Base-by-base conservation (phyloP, 805 yeast genomes). In the Barnettozyma siamensis region DNA sequence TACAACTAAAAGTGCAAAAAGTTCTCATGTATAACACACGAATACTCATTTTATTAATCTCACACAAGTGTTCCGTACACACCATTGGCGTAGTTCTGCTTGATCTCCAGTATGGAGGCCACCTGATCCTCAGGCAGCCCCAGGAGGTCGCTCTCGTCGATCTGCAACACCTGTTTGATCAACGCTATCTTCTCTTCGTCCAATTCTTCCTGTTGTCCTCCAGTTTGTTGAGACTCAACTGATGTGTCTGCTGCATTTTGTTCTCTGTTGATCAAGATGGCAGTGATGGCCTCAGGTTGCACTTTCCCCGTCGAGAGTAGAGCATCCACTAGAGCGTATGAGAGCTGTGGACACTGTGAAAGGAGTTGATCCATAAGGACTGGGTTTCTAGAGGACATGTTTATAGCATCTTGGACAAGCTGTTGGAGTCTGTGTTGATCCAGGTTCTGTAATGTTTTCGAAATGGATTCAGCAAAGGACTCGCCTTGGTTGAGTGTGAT, bases 281-380 rank as follows among this genome's bases (percentile, higher is more conserved):
- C 60, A 4, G 80, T 32, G 9, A 54, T 43, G 7, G 40, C 42
- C 5, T 33, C 33, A 9, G 43, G 35, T 5, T 41, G 35, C 1
- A 32, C 38, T 13, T 31, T 46, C 1, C 41, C 40, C 6, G 59
- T 44, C 10, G 38, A 63, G 47, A 81, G 56, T 46, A 87, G 62
- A 2, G 80, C 68, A 55, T 89, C 96, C 3, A 88, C 91, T 23
- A 87, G 66, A 0, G 95, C 93, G 59, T 80, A 88, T 2, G 86
- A 66, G 35, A 91, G 66, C 59, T 91, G 97, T 0, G 97, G 97
- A 44, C 80, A 78, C 47, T 76, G 76, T 21, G 70, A 70, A 15
- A 89, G 64, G 27, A 89, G 63, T 31, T 72, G 73, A 38, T 67
- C 72, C 67, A 84, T 78, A 43, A 78, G 63, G 6, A 68, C 69